phyloP scores from a whole-genome alignment of 371 early-diverging fungal species.

The Parasitella parasitica region DNA sequence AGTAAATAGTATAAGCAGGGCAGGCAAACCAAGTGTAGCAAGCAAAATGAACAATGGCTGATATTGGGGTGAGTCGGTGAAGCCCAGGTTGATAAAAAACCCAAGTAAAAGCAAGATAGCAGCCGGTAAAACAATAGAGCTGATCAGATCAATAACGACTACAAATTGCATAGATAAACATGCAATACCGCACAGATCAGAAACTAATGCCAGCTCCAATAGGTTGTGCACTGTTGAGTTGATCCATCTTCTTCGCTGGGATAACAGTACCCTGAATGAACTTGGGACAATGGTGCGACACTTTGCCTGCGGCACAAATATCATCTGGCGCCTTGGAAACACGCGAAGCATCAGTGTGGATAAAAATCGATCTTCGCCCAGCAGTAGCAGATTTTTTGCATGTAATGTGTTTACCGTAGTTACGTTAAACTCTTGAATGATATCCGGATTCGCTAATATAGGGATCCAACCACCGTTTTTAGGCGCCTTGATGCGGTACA shows the following conservation, averaged over 20 bases:
- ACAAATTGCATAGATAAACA: slow-evolving; percentile 91
- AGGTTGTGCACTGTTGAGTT: slow-evolving; percentile 88
- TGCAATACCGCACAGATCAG: slow-evolving; percentile 84
- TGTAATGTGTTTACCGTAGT: slow-evolving; percentile 90
- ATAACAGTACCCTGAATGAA: slow-evolving; percentile 73
- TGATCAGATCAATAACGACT: slow-evolving; percentile 80
- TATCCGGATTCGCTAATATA: slow-evolving; percentile 83
- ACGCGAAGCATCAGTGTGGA: slow-evolving; percentile 93
- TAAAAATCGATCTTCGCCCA: slow-evolving; percentile 96
- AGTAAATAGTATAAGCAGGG: slow-evolving; percentile 84
- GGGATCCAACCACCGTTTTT: slow-evolving; percentile 68
- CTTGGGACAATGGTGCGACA: slow-evolving; percentile 85
- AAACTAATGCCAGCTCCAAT: slow-evolving; percentile 78
- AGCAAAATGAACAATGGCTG: slow-evolving; percentile 72
- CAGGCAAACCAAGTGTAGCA: slow-evolving; percentile 78
- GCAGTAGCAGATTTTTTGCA: slow-evolving; percentile 89
- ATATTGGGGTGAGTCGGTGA: slow-evolving; percentile 44
- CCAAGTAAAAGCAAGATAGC: slow-evolving; percentile 72
- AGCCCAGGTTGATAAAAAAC: slow-evolving; percentile 39
- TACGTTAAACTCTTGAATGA: slow-evolving; percentile 87
- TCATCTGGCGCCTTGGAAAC: slow-evolving; percentile 87
- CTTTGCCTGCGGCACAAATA: slow-evolving; percentile 89
- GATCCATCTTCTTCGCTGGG: slow-evolving; percentile 90
- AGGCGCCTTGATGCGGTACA: slow-evolving; percentile 79
- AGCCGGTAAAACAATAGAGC: slow-evolving; percentile 79